Evolutionary conservation across 768 basidiomycete species (phyloP), one percentile per base, ranked within the genome.

Genomic region (Mycena albidolilacea): DNA sequence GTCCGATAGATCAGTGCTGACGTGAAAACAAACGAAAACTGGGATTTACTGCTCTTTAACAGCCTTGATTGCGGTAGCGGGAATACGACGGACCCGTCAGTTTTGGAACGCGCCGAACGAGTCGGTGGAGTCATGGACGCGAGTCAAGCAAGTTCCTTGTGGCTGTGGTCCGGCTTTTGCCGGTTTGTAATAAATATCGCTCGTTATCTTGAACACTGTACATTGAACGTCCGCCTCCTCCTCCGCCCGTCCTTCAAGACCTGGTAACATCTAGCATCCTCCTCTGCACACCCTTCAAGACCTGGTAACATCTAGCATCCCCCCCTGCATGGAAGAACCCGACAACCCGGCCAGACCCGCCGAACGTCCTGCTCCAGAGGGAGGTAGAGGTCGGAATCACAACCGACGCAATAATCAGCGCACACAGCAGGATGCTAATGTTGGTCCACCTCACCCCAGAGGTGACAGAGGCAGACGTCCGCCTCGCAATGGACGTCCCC

Each of bases 401-500:
- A 69, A 63, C 72, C 72, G 72, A 70, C 72, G 72, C 44, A 70
- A 73, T 21, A 69, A 67, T 46, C 68, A 57, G 68, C 72, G 72
- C 64, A 23, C 52, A 1, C 72, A 73, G 46, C 62, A 68, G 35
- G 57, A 44, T 43, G 60, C 60, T 21, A 63, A 63, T 67, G 48
- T 59, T 30, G 30, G 30, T 35, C 58, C 66, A 1, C 55, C 46
- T 30, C 57, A n/a, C 12, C 54, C 54, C 15, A 23, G 67, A n/a
- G 57, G 44, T 50, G 60, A 30, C 43, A 65, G 60, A 43, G 60
- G 43, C 60, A 62, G 23, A 43, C 70, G 70, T 19, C 71, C 71
- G 19, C 67, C 71, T 43, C 54, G 62, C 11, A 68, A 64, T 64
- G 43, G 21, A 15, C 64, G 57, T 3, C 70, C 69, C 5, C 62